phyloP scores from a whole-genome alignment of 179 eudicot genomes.

The Corrigiola litoralis region DNA sequence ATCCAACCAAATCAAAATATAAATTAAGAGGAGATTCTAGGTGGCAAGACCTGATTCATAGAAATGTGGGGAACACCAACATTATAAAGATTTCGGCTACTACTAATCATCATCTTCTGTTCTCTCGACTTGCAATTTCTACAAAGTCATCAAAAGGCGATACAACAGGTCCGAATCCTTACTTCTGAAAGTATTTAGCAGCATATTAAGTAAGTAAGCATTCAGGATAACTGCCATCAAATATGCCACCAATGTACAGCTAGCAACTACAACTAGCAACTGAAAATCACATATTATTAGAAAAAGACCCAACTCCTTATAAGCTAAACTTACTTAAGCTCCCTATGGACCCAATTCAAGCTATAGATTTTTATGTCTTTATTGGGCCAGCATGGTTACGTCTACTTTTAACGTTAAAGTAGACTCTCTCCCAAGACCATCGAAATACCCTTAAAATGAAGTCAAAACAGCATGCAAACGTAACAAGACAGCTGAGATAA shows the following conservation, averaged over 20 bases:
- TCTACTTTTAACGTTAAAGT: too few relatives aligned
- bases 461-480: too few relatives aligned
- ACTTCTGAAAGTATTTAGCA: background rate
- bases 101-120: slow-evolving; percentile 15
- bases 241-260: background rate
- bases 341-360: too few relatives aligned
- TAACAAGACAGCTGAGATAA: too few relatives aligned
- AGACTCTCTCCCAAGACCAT: too few relatives aligned
- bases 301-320: too few relatives aligned
- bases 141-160: background rate
- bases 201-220: background rate
- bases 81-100: slow-evolving; percentile 8
- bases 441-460: background rate
- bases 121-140: background rate
- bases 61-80: background rate
- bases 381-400: too few relatives aligned
- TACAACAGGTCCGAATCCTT: background rate
- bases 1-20: too few relatives aligned
- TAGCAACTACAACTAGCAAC: background rate
- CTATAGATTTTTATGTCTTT: too few relatives aligned
- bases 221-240: background rate
- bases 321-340: too few relatives aligned
- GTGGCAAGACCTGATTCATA: slow-evolving; percentile 20
- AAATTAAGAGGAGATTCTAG: too few relatives aligned
- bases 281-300: too few relatives aligned